These are phyloP conservation scores for Musa itinerans DNA, from an alignment of 176 grass and related monocot species.

Conservation along the genomic window DNA sequence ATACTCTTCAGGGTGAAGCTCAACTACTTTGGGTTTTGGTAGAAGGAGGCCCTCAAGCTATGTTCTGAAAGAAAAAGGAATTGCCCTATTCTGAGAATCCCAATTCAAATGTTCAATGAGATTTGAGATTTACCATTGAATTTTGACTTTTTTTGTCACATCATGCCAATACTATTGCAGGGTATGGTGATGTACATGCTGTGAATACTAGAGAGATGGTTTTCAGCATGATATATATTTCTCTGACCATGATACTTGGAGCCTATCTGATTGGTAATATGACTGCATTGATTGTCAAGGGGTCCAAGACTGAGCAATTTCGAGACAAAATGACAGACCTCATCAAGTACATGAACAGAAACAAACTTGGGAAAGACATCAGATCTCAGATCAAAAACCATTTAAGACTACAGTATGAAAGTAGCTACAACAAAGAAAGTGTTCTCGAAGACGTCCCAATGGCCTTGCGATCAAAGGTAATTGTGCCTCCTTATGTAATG, in stretches of 20 bases:
- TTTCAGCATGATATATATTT: conserved; percentile 62
- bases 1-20: neutral
- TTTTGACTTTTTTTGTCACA: neutral
- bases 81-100: neutral
- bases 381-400: conserved; percentile 54
- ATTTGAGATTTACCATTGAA: too few relatives aligned
- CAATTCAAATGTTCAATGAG: too few relatives aligned
- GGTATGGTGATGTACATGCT: conserved; percentile 71
- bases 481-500: neutral
- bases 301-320: conserved; percentile 73
- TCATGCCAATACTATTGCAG: conserved; percentile 24
- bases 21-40: too few relatives aligned
- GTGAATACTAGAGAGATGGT: conserved; percentile 76
- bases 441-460: conserved; percentile 61
- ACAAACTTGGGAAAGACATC: conserved; percentile 55
- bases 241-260: conserved; percentile 64
- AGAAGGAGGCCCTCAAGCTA: neutral
- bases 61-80: neutral
- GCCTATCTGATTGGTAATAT: conserved; percentile 91
- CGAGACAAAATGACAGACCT: conserved; percentile 89
- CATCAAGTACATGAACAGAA: conserved; percentile 91
- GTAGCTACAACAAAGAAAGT: neutral
- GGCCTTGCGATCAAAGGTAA: conserved; percentile 57
- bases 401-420: conserved; percentile 9
- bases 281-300: conserved; percentile 87